These are phyloP conservation scores for Populus tomentosa DNA, from an alignment of 441 rosid genomes.

Conservation along the genomic window DNA sequence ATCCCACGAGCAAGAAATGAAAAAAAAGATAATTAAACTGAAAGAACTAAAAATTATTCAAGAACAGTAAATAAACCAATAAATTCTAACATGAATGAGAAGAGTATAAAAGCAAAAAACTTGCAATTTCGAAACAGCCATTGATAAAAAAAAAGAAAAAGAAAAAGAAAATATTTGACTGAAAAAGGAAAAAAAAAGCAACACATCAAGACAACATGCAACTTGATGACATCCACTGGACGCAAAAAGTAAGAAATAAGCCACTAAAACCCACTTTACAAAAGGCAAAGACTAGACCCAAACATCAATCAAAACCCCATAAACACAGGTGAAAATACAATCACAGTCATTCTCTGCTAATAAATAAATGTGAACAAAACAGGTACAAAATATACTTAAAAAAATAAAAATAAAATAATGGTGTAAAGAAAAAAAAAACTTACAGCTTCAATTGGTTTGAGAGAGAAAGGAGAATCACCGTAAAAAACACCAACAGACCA, in stretches of 20 bases:
- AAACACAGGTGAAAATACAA: neutral
- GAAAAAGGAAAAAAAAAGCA: neutral
- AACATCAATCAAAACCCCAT: neutral
- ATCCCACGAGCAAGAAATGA: neutral
- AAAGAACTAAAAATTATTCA: neutral
- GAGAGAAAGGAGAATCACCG: slow-evolving; percentile 90
- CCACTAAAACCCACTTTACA: neutral
- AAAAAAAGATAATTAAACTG: neutral
- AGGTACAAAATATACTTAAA: neutral
- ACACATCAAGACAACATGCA: neutral
- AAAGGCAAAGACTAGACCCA: slow-evolving; percentile 3
- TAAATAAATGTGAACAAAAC: neutral
- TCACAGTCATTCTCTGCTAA: neutral
- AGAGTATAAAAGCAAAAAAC: neutral
- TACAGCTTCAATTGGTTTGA: too few relatives aligned
- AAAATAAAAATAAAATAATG: neutral
- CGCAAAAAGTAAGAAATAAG: neutral
- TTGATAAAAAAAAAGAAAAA: too few relatives aligned
- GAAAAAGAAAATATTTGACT: too few relatives aligned
- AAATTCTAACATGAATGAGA: neutral
- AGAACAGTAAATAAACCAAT: too few relatives aligned
- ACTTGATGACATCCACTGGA: neutral
- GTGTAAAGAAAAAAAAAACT: slow-evolving; percentile 20
- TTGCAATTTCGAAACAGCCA: neutral
- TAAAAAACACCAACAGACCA: slow-evolving; percentile 91